Evolutionary conservation across 2,329 filamentous ascomycete genomes (phyloP), one percentile per base, ranked within the genome.

Genomic region (Fusarium sp.): DNA sequence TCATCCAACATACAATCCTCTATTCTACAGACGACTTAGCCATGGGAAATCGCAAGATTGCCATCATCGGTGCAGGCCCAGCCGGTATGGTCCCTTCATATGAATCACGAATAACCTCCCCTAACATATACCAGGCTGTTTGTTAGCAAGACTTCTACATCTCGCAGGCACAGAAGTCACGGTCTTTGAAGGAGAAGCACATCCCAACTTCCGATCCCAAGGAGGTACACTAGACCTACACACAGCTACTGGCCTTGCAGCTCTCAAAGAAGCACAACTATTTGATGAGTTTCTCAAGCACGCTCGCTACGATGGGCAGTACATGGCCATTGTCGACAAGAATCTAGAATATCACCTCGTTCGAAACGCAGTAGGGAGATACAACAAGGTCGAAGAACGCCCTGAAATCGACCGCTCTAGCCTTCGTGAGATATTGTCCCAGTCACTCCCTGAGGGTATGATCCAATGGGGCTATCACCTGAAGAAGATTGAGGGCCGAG

Each of bases 181-280:
- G 8, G 75, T 89, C 24, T 89, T 83, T 67, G 83, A 88, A 74
- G 76, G 78, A 44, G 83, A 85, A 26, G 53, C 75, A 9, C 77
- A 78, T 5, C 78, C 80, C n/a, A 68, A 81, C 60, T 80, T 80
- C 53, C 78, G 83, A 40, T 78, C 75, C 7, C 83, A 86, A 69
- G 85, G 85, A 30, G 85, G 86, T 10, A 83, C 77, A 6, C 79
- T 89, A 4, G 86, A 88, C 67, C 74, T 89, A 10, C 85, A 88
- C 64, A 81, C 80, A 1, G 65, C 76, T 4, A 83, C 82, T 2
- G 86, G 86, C 1, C 80, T 87, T 30, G 75, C 78, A 6, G 85
- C 85, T 1, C 71, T 88, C 46, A 80, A 80, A 51, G 81, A 83
- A 56, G 83, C 84, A 6, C 80, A 79, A 0, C 74, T 88, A 7